Evolutionary conservation across 345 rosid genomes (phyloP).

Genomic region (Citrus glauca): DNA sequence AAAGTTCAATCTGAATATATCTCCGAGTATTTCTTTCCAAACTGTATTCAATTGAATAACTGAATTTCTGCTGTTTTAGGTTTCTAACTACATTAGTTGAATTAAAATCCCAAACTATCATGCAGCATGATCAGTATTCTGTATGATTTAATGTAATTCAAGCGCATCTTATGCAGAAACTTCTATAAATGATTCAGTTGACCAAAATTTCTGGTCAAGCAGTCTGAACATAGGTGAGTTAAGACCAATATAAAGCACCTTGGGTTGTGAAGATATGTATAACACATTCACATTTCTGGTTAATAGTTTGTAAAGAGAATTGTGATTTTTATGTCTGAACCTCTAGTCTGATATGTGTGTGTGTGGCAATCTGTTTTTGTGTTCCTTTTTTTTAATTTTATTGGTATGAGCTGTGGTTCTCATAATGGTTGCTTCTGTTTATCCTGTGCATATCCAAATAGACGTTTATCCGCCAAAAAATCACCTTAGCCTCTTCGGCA

Average conservation of each 20-base stretch:
- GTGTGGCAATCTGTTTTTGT: background rate
- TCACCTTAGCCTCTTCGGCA: constrained; percentile 38
- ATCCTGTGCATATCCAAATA: constrained; percentile 12
- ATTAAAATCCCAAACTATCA: background rate
- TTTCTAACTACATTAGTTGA: background rate
- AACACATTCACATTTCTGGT: background rate
- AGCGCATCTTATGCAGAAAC: background rate
- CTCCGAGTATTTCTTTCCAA: background rate
- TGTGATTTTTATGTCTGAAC: background rate
- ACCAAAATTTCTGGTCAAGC: background rate
- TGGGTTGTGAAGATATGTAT: background rate
- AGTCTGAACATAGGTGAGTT: background rate
- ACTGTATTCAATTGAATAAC: background rate
- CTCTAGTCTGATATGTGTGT: background rate
- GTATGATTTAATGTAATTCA: background rate
- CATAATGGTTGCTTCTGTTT: background rate
- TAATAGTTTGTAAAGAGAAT: background rate
- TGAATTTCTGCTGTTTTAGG: background rate
- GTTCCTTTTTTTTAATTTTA: background rate
- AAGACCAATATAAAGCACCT: background rate
- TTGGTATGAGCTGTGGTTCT: background rate
- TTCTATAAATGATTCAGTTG: background rate
- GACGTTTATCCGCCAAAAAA: constrained; percentile 59
- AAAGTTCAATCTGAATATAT: background rate
- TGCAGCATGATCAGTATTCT: background rate